Evolutionary conservation across 164 flowering plant species (phyloP).

Genomic region (Malania oleifera): DNA sequence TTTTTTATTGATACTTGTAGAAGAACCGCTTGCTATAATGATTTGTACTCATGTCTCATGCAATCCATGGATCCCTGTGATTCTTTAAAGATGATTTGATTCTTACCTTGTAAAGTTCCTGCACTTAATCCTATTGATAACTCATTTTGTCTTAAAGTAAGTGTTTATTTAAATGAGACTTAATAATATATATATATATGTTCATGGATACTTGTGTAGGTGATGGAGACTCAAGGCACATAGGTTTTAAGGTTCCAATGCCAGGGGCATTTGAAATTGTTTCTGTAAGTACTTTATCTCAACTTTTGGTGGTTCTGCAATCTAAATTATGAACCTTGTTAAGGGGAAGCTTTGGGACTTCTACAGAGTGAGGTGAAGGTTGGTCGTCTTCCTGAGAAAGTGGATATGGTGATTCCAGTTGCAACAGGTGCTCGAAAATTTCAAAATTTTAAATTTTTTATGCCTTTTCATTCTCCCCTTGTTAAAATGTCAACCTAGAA

Average conservation of each 20-base stretch:
- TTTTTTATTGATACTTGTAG: too few relatives aligned
- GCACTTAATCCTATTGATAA: background rate
- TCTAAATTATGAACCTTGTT: background rate
- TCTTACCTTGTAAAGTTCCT: background rate
- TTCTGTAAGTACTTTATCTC: slow-evolving; percentile 48
- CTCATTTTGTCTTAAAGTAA: background rate
- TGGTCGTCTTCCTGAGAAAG: slow-evolving; percentile 79
- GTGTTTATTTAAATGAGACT: background rate
- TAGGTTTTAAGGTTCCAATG: slow-evolving; percentile 57
- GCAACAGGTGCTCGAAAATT: slow-evolving; percentile 63
- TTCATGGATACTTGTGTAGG: slow-evolving; percentile 31
- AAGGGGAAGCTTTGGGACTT: slow-evolving; percentile 10
- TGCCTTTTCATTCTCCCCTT: too few relatives aligned
- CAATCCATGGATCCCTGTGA: too few relatives aligned
- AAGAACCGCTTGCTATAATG: too few relatives aligned
- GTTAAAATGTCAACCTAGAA: too few relatives aligned
- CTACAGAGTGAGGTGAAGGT: slow-evolving; percentile 57
- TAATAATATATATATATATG: too few relatives aligned
- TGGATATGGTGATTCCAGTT: slow-evolving; percentile 82
- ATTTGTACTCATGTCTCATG: too few relatives aligned
- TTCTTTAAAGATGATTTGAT: too few relatives aligned
- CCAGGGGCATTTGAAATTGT: slow-evolving; percentile 72
- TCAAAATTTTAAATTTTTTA: too few relatives aligned
- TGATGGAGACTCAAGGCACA: slow-evolving; percentile 80
- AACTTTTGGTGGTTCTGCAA: background rate